These are phyloP conservation scores for Diaporthe citri DNA, from an alignment of 2,329 filamentous ascomycete genomes.

Conservation along the genomic window DNA sequence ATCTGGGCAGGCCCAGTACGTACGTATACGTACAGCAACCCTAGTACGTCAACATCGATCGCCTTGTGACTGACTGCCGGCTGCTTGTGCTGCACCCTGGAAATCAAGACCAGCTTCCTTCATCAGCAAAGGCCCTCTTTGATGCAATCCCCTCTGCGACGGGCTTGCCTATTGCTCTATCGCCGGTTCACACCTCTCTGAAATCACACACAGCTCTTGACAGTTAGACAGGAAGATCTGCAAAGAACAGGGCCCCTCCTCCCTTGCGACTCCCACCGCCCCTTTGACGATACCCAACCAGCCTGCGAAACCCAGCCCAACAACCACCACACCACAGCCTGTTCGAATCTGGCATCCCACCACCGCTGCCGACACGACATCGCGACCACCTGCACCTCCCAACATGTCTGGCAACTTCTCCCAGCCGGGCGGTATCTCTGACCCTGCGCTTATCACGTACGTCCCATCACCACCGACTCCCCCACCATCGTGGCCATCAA, in stretches of 20 bases:
- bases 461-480: constrained; percentile 44
- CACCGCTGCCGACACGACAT: constrained; percentile 26
- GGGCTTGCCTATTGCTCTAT: constrained; percentile 15
- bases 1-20: constrained; percentile 21
- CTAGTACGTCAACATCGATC: constrained; percentile 30
- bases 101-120: constrained; percentile 26
- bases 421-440: constrained; percentile 70
- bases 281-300: constrained; percentile 30
- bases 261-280: constrained; percentile 32
- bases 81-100: constrained; percentile 24
- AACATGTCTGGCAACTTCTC: constrained; percentile 40
- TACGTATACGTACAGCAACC: constrained; percentile 22
- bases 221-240: constrained; percentile 21
- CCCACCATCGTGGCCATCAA: constrained; percentile 24
- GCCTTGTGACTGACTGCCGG: constrained; percentile 32
- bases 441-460: constrained; percentile 76
- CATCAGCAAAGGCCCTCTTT: constrained; percentile 2
- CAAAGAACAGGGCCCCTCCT: constrained; percentile 21
- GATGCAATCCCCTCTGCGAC: constrained; percentile 21
- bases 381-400: not conserved
- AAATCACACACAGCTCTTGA: not conserved
- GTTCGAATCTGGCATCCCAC: constrained; percentile 23
- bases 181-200: constrained; percentile 1
- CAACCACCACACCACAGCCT: not conserved
- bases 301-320: constrained; percentile 27